phyloP scores from a whole-genome alignment of 208 protist species.

The Sergeia podlipaevii region DNA sequence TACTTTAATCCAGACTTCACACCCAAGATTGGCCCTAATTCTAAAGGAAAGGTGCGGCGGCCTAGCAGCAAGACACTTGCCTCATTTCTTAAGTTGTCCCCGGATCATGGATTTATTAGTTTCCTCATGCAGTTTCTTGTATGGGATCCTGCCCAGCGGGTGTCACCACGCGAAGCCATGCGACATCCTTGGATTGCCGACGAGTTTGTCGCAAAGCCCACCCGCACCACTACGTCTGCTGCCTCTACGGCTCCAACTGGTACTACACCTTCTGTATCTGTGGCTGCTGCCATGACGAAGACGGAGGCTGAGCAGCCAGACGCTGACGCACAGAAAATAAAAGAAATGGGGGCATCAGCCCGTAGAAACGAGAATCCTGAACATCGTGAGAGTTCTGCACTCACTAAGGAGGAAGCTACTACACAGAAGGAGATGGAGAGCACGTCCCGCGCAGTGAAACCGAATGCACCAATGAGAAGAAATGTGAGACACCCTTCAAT shows the following conservation, averaged over 20 bases:
- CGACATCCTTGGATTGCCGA: conserved; percentile 64
- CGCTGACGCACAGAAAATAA: too few species aligned
- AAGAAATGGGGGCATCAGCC: too few species aligned
- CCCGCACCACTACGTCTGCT: neutral
- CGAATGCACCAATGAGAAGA: too few species aligned
- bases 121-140: conserved; percentile 66
- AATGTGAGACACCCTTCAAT: too few species aligned
- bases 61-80: conserved; percentile 48
- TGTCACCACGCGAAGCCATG: conserved; percentile 59
- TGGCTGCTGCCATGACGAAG: too few species aligned
- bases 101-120: conserved; percentile 59
- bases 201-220: conserved; percentile 28
- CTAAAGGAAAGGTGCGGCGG: conserved; percentile 24
- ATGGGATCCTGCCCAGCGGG: conserved; percentile 62
- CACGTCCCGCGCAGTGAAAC: too few species aligned
- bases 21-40: conserved; percentile 39
- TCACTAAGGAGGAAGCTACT: too few species aligned
- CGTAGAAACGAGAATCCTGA: too few species aligned
- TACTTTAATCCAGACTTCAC: conserved; percentile 45
- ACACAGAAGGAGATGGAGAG: too few species aligned
- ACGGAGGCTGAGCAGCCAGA: too few species aligned
- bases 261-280: too few species aligned
- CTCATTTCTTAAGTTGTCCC: conserved; percentile 43
- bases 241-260: neutral
- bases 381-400: too few species aligned